Evolutionary conservation across 208 protist genomes (phyloP).

Genomic region (Trypanosoma boissoni): DNA sequence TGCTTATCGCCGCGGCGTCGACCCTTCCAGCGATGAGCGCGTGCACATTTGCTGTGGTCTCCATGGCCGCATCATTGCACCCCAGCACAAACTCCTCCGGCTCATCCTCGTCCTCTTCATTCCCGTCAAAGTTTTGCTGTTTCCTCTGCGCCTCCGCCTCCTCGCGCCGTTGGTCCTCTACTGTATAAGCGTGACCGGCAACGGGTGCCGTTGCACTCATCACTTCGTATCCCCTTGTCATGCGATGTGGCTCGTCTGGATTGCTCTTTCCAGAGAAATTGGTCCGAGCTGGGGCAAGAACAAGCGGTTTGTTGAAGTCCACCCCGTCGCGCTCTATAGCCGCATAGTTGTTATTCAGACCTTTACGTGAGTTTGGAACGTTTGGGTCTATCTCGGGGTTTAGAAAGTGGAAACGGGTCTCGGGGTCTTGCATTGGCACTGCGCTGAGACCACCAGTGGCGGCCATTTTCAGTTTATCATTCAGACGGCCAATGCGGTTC

Average conservation of each 20-base stretch:
- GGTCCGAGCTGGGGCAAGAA: constrained; percentile 40
- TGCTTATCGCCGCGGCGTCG: constrained; percentile 1
- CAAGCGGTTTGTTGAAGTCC: constrained; percentile 69
- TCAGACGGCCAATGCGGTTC: constrained; percentile 48
- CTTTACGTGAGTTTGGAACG: constrained; percentile 53
- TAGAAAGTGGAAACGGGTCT: constrained; percentile 78
- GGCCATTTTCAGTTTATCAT: constrained; percentile 71
- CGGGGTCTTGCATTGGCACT: constrained; percentile 68
- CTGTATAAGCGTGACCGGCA: constrained; percentile 64
- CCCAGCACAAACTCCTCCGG: constrained; percentile 75
- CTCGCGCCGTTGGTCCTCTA: constrained; percentile 28
- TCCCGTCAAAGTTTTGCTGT: constrained; percentile 21
- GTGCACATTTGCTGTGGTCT: constrained; percentile 18
- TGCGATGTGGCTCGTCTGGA: constrained; percentile 52
- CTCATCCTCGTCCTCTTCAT: constrained; percentile 28
- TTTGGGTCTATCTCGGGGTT: constrained; percentile 65
- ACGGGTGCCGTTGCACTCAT: constrained; percentile 54
- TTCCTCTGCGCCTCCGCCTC: too few species aligned
- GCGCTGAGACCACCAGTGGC: constrained; percentile 62
- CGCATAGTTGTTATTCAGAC: constrained; percentile 71
- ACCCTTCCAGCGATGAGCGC: neutral
- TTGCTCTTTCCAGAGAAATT: constrained; percentile 70
- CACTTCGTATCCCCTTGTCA: constrained; percentile 51
- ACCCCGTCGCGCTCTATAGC: constrained; percentile 38
- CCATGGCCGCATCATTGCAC: constrained; percentile 39